Evolutionary conservation across 352 stramenopile species (phyloP), one percentile per base, ranked within the genome.

Genomic region (Elongisporangium senticosum): DNA sequence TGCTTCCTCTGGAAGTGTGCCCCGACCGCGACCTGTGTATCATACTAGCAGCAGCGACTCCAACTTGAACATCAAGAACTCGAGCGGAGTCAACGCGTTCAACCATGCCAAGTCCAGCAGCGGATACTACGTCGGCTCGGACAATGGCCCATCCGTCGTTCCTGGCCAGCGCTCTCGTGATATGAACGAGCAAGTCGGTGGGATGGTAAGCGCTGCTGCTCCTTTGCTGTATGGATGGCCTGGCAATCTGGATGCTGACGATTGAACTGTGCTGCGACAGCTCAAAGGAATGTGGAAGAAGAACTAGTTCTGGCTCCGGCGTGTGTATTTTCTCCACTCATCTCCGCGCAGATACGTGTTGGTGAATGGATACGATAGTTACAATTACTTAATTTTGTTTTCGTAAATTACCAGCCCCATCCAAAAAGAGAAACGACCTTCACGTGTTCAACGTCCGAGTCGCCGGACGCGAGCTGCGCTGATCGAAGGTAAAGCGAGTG

Each of bases 241-340:
- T 3, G 23, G 21, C 40, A 52, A n/a, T 60, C 50, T 40, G 4
- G 6, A 7, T 15, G 2, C 13, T 49, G 19, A 8, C 21, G 37
- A 39, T 10, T 24, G 39, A 20, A 23, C 17, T 40, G 37, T 51
- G 17, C 49, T 56, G 28, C 2, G 24, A 15, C 43, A 91, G 82
- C 84, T 89, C 71, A 91, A 91, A 65, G 81, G 81, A 54, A 84
- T 91, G 68, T 89, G 82, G 82, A 89, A 87, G 63, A 89, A 88
- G 61, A 91, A 89, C 70, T 90, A 85, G 77, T 61, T 59, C 28
- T 50, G 21, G 24, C 7, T 51, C 48, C 48, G n/a, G 48, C 48
- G 33, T 43, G 33, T 43, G 33, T 43, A 17, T 43, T 39, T 43
- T 43, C 33, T 43, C 33, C 49, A 53, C 39, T 49, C 21, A 15